Percentiles rank a stretch among this genome's conserved stretches.
These are phyloP conservation scores for Akanthomyces muscarius DNA, from an alignment of 2,329 filamentous ascomycete genomes.

Conservation along the genomic window DNA sequence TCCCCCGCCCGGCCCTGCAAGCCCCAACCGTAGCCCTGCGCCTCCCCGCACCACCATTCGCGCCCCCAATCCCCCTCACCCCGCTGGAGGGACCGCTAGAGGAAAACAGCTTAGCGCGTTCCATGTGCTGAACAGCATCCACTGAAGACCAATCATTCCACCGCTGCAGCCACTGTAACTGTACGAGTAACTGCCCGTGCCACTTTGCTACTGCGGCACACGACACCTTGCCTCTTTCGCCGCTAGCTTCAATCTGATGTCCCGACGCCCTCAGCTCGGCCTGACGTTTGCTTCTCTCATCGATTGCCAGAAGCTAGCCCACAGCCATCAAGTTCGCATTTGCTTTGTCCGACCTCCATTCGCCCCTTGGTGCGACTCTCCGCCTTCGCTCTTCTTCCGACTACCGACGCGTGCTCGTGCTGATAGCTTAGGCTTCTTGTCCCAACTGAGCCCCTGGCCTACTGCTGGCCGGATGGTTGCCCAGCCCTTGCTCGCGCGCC, in stretches of 20 bases:
- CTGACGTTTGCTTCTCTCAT: background rate
- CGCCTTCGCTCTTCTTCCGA: background rate
- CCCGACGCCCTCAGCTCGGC: background rate
- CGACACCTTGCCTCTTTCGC: slow-evolving; percentile 2
- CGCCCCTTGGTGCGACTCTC: background rate
- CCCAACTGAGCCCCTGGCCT: background rate
- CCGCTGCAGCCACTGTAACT: background rate
- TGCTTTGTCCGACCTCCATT: background rate
- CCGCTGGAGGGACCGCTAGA: background rate
- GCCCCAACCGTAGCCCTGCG: background rate
- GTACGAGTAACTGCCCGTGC: background rate
- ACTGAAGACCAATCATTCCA: background rate
- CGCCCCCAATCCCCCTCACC: background rate
- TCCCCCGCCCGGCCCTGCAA: background rate
- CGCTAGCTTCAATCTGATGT: background rate
- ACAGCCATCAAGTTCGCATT: background rate
- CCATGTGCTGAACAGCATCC: background rate
- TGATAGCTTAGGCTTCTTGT: background rate
- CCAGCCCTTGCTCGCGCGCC: background rate
- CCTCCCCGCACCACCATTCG: background rate
- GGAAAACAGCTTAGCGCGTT: background rate
- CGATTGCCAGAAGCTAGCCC: background rate
- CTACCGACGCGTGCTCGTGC: background rate
- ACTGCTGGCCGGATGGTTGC: background rate
- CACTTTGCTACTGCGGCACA: background rate